A percentile compares a stretch with the other conserved stretches of the same genome.
Evolutionary conservation across 306 rosid genomes (phyloP).

Genomic region (Vigna mungo): DNA sequence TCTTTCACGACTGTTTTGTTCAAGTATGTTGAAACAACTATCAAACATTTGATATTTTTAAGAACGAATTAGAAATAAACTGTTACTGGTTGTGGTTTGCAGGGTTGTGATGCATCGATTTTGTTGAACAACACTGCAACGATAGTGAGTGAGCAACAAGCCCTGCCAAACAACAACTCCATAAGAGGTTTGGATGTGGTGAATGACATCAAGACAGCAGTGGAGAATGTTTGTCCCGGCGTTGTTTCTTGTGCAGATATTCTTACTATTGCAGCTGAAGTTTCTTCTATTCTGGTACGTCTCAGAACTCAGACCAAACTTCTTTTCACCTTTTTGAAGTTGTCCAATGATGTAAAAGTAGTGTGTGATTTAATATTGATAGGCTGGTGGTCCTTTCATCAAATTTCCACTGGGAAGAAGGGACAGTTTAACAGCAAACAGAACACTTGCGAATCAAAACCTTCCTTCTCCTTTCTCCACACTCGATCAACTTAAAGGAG

Average conservation of each 20-base stretch:
- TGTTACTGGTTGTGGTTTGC: not conserved
- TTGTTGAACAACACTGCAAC: slow-evolving; percentile 55
- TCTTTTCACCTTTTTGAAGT: not conserved
- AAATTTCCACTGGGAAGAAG: slow-evolving; percentile 61
- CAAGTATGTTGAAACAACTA: slow-evolving; percentile 27
- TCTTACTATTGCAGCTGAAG: slow-evolving; percentile 65
- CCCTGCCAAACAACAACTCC: slow-evolving; percentile 51
- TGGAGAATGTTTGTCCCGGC: slow-evolving; percentile 55
- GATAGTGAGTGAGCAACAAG: slow-evolving; percentile 58
- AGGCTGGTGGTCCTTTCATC: slow-evolving; percentile 55
- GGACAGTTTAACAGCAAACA: slow-evolving; percentile 55
- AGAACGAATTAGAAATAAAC: too few relatives aligned
- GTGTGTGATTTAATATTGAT: not conserved
- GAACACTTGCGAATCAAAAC: slow-evolving; percentile 31
- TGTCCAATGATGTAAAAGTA: not conserved
- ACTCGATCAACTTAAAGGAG: slow-evolving; percentile 21
- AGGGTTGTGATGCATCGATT: slow-evolving; percentile 56
- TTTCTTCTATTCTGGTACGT: slow-evolving; percentile 52
- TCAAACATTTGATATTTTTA: too few relatives aligned
- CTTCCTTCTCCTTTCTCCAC: slow-evolving; percentile 50
- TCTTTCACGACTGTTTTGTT: slow-evolving; percentile 72
- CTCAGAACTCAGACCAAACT: not conserved
- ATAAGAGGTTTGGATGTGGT: slow-evolving; percentile 65
- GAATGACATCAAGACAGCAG: slow-evolving; percentile 54
- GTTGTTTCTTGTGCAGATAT: slow-evolving; percentile 68